These are phyloP conservation scores for Solanum gandarillasii DNA, from an alignment of 257 asterid genomes.

Conservation along the genomic window DNA sequence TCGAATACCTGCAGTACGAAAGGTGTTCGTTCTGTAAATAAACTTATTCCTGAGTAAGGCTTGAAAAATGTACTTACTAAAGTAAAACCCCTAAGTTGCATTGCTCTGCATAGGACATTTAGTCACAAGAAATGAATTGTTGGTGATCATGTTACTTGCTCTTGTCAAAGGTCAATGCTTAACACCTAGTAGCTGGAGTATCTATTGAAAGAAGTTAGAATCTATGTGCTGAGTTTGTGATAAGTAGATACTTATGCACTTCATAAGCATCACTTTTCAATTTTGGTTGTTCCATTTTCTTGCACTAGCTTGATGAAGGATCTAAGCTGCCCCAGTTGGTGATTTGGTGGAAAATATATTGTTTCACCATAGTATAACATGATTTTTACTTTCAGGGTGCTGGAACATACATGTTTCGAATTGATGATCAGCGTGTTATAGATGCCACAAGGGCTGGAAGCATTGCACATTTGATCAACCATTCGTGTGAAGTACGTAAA, in stretches of 20 bases:
- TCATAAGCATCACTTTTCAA: background rate
- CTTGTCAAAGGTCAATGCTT: background rate
- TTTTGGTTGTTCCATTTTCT: conserved; percentile 5
- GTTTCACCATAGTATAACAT: background rate
- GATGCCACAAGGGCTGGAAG: conserved; percentile 99
- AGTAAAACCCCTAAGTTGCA: background rate
- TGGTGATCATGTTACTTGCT: background rate
- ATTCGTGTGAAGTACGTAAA: conserved; percentile 85
- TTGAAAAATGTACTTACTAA: background rate
- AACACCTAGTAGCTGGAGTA: background rate
- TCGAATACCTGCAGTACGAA: background rate
- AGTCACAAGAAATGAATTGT: background rate
- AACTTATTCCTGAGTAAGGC: background rate
- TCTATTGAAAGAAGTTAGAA: background rate
- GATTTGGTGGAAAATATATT: background rate
- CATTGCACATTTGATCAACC: conserved; percentile 94
- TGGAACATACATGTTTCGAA: conserved; percentile 96
- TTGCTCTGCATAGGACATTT: background rate
- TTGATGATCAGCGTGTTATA: conserved; percentile 80
- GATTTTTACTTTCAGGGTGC: conserved; percentile 65
- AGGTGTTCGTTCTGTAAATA: background rate
- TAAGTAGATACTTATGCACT: background rate
- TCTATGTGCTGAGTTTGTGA: background rate
- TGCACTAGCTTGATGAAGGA: background rate
- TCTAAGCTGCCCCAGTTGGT: background rate